Evolutionary conservation across 2,329 filamentous ascomycete genomes (phyloP), one percentile per base, ranked within the genome.

Genomic region (Beauveria scarabaeidicola): DNA sequence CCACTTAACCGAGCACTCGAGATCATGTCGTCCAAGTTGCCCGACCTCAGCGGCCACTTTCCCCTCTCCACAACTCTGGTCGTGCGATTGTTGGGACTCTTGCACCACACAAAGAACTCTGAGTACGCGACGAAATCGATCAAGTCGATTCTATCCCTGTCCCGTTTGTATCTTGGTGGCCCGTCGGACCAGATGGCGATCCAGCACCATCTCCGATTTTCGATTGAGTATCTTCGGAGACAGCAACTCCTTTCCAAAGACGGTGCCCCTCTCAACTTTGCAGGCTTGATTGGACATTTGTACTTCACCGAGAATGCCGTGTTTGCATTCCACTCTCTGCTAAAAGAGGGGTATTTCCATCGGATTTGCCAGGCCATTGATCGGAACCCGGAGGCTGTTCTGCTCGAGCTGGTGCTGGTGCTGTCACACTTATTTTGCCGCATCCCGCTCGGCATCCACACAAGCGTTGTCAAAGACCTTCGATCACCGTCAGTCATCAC

Each of bases 141-240:
- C 59, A 82, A 86, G 56, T 83, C 87, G 0, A 72, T 93, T 2
- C 74, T 92, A 0, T 87, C 87, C 0, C 86, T 90, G 65, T 84
- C 84, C 3, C 79, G 86, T 32, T 72, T 92, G 7, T 90, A 87
- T 63, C 77, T 92, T 2, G 88, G 88, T 48, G 87, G 88, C 0
- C 77, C 84, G 2, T 82, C 84, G 46, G 83, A 84, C 54, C 85
- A 85, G 66, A 82, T 86, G 69, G 82, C 88, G 1, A 83, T 91
- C 1, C 79, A 88, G 55, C 89, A 93, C 68, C 88, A 92, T 67
- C 71, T 93, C 7, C 82, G 89, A 3, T 93, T 93, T 70, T 91
- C 88, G 0, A 88, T 93, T 48, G 89, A 93, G 64, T 93, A 91
- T 65, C 77, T 93, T 1, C 81, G 88, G 21, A 78, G 86, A 40